These are phyloP conservation scores for Aspergillus japonicus DNA, from an alignment of 2,329 filamentous ascomycete genomes.

Conservation along the genomic window DNA sequence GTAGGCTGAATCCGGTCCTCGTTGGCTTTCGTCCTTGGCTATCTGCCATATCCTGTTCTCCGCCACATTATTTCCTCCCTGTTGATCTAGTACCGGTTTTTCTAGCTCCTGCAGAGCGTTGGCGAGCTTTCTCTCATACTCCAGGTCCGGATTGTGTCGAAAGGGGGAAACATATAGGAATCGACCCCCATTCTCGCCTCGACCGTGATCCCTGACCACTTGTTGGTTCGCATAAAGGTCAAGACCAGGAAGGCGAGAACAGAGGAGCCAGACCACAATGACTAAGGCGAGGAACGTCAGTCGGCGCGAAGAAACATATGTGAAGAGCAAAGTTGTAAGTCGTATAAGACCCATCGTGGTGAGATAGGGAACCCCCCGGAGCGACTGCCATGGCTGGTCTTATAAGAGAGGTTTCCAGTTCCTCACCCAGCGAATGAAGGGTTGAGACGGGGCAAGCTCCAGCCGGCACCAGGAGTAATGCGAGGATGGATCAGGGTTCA, in stretches of 20 bases:
- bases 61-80: slow-evolving; percentile 10
- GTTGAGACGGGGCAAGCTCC: neutral
- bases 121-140: slow-evolving; percentile 26
- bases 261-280: slow-evolving; percentile 9
- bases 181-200: slow-evolving; percentile 21
- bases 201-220: neutral
- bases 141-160: slow-evolving; percentile 27
- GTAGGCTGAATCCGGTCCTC: slow-evolving; percentile 26
- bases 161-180: slow-evolving; percentile 32
- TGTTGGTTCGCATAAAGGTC: neutral
- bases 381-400: neutral
- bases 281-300: slow-evolving; percentile 7
- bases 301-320: neutral
- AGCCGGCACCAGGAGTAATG: neutral
- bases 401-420: neutral
- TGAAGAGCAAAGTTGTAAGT: neutral
- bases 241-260: slow-evolving; percentile 11
- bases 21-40: slow-evolving; percentile 9
- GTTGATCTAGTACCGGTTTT: slow-evolving; percentile 7
- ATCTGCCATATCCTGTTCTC: slow-evolving; percentile 34
- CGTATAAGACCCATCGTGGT: neutral
- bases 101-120: slow-evolving; percentile 28
- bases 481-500: neutral
- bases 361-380: neutral
- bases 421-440: neutral